These are phyloP conservation scores for Zopfia rhizophila DNA, from an alignment of 2,329 filamentous ascomycete genomes.

Conservation along the genomic window DNA sequence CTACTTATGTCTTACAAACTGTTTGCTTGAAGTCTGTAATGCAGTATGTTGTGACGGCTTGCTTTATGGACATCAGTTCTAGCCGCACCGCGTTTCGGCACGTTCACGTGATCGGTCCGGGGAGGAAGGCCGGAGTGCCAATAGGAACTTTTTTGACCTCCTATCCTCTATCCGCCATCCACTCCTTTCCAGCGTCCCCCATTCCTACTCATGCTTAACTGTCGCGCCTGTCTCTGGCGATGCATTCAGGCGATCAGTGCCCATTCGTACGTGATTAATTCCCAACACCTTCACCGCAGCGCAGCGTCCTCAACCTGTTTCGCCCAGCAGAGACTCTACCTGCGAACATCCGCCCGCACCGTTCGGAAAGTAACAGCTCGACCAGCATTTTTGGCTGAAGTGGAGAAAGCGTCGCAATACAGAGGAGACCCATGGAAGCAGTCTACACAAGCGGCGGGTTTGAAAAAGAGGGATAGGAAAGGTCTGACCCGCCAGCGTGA, in stretches of 20 bases:
- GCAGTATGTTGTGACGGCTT: no score
- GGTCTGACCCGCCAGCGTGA: conserved; percentile 27
- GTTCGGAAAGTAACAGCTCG: conserved; percentile 17
- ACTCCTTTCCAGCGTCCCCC: conserved; percentile 13
- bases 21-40: no score
- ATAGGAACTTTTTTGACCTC: conserved; percentile 1
- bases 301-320: conserved; percentile 24
- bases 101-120: conserved; percentile 25
- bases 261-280: conserved; percentile 36
- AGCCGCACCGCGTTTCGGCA: conserved; percentile 13
- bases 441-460: conserved; percentile 35
- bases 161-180: neutral
- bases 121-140: neutral
- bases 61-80: no score
- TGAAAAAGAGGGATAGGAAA: conserved; percentile 35
- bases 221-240: conserved; percentile 56
- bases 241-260: conserved; percentile 53
- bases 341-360: conserved; percentile 19
- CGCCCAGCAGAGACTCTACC: conserved; percentile 30
- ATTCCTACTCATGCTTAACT: conserved; percentile 54
- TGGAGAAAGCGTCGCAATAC: conserved; percentile 19
- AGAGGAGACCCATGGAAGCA: conserved; percentile 37
- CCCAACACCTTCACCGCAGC: conserved; percentile 35
- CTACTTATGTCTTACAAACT: no score
- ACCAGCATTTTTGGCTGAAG: conserved; percentile 14